These are phyloP conservation scores for Trichocladium uniseriatum DNA, from an alignment of 495 filamentous ascomycete species.

Conservation along the genomic window DNA sequence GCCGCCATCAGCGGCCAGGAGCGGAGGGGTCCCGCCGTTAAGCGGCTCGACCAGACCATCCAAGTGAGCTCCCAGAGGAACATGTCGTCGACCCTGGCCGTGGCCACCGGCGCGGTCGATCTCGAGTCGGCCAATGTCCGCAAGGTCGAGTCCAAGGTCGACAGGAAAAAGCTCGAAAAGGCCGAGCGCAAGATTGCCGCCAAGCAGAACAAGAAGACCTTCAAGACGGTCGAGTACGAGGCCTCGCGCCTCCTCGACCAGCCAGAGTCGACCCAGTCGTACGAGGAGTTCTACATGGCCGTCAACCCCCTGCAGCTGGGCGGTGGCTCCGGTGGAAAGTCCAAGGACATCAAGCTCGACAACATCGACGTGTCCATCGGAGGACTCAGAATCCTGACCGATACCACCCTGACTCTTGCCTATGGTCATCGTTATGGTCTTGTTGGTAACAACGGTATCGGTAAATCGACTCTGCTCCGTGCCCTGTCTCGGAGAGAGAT, in stretches of 20 bases:
- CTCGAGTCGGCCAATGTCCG: slow-evolving; percentile 83
- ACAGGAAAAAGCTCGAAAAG: slow-evolving; percentile 99
- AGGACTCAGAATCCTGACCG: slow-evolving; percentile 78
- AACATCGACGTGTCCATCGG: slow-evolving; percentile 89
- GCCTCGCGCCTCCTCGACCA: slow-evolving; percentile 82
- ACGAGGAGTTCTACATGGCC: slow-evolving; percentile 99
- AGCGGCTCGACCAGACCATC: slow-evolving; percentile 86
- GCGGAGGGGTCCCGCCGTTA: slow-evolving; percentile 62
- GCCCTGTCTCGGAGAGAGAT: slow-evolving; percentile 91
- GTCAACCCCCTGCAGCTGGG: slow-evolving; percentile 94
- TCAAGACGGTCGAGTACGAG: slow-evolving; percentile 97
- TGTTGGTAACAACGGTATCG: slow-evolving; percentile 98
- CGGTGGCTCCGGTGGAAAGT: slow-evolving; percentile 56
- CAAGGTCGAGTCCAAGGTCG: slow-evolving; percentile 95
- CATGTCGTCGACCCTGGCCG: slow-evolving; percentile 87
- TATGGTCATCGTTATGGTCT: slow-evolving; percentile 94
- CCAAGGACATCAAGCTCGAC: slow-evolving; percentile 98
- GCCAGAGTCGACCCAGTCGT: slow-evolving; percentile 76
- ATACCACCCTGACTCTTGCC: slow-evolving; percentile 80
- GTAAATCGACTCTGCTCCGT: slow-evolving; percentile 90
- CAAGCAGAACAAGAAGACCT: slow-evolving; percentile 96
- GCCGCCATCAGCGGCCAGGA: slow-evolving; percentile 52
- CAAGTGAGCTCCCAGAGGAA: slow-evolving; percentile 90
- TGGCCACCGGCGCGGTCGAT: slow-evolving; percentile 77
- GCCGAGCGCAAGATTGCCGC: slow-evolving; percentile 95